Base-by-base conservation (phyloP, 2,329 filamentous ascomycete genomes). In the Aspergillus aculeatinus region DNA sequence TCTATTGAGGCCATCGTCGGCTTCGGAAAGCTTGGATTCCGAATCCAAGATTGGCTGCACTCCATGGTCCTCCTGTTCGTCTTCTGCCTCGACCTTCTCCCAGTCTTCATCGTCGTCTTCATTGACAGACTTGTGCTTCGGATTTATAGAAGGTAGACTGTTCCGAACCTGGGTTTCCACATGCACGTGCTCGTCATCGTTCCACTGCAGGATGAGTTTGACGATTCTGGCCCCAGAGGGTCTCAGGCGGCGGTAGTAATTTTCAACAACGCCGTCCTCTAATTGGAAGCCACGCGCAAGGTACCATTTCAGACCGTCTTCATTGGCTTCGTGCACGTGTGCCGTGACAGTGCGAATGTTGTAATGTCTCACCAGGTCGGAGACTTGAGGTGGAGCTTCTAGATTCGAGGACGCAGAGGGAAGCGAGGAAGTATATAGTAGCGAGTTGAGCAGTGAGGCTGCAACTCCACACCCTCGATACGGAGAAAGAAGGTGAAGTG, bases 251-350 rank as follows among this genome's bases (percentile, higher is more conserved):
- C 83, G 78, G 72, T 88, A 89, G 69, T 88, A 89, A 3, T 76
- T 80, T 53, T 83, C 77, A 48, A 87, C 80, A 55, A 80, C 74
- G 2, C 76, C 78, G 19, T 81, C 75, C 47, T 83, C 77, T 5
- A 79, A 64, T 62, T 76, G 76, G 61, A 89, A 89, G 0, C 83
- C 84, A 4, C 85, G 77, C 62, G 82, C 81, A 49, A 72, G 69
- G 74, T 89, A 89, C 86, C 86, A 89, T 51, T 80, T 77, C 63
- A 86, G 66, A 0, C 80, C 86, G 52, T 87, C 85, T 19, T 80
- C 77, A 58, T 88, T 88, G 23, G 80, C 82, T 65, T 86, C 85
- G 80, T 87, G 88, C 0, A 88, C 85, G 71, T 89, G 86, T 11
- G 86, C 86, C 2, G 83, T 85, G 21, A 88, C 80, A 14, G 75